Evolutionary conservation across 495 filamentous ascomycete species (phyloP).

Genomic region (Mycothermus thermophilus): DNA sequence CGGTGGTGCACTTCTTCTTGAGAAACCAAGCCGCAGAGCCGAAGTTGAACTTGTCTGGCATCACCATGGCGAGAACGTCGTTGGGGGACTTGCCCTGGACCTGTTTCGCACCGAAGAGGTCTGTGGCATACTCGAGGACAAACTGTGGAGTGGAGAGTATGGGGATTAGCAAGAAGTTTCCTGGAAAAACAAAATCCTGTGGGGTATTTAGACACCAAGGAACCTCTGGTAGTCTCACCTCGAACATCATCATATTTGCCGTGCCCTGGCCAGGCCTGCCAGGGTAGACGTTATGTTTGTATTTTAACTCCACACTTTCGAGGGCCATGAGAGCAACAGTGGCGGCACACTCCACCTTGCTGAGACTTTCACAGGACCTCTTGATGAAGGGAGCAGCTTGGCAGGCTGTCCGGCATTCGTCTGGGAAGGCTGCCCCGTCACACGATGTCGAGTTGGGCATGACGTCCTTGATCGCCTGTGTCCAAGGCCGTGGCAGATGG

Average conservation of each 20-base stretch:
- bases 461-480: conserved; percentile 37
- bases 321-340: conserved; percentile 49
- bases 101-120: conserved; percentile 32
- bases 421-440: conserved; percentile 19
- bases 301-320: conserved; percentile 56
- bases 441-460: conserved; percentile 37
- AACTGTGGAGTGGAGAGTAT: conserved; percentile 13
- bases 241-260: conserved; percentile 58
- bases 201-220: too few relatives aligned
- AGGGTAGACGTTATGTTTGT: conserved; percentile 48
- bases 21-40: conserved; percentile 65
- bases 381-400: conserved; percentile 42
- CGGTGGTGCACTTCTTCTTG: conserved; percentile 43
- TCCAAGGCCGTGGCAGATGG: too few relatives aligned
- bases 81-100: conserved; percentile 25
- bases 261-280: conserved; percentile 60
- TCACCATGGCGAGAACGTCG: conserved; percentile 44
- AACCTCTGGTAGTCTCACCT: too few relatives aligned
- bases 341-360: conserved; percentile 45
- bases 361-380: conserved; percentile 17
- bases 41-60: conserved; percentile 51
- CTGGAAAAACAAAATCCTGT: too few relatives aligned
- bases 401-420: conserved; percentile 54
- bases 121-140: conserved; percentile 50
- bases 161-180: too few relatives aligned